These are phyloP conservation scores for Lindgomyces ingoldianus DNA, from an alignment of 495 filamentous ascomycete genomes.

Conservation along the genomic window DNA sequence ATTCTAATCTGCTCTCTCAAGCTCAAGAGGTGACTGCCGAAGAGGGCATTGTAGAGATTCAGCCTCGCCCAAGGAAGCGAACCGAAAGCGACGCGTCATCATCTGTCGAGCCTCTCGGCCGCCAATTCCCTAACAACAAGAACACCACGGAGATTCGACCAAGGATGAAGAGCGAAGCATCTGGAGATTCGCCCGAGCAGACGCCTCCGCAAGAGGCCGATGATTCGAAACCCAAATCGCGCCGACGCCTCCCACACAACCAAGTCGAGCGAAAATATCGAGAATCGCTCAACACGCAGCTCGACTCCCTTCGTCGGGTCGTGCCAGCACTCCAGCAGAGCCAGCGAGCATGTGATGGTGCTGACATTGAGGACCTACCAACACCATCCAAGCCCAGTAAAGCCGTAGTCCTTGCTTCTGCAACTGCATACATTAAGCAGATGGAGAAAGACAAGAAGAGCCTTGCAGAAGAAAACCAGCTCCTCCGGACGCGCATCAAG, in stretches of 20 bases:
- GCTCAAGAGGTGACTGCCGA: slow-evolving; percentile 23
- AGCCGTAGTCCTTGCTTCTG: slow-evolving; percentile 38
- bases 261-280: slow-evolving; percentile 43
- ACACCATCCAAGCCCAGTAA: slow-evolving; percentile 39
- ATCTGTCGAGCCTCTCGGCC: slow-evolving; percentile 27
- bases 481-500: slow-evolving; percentile 32
- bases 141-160: slow-evolving; percentile 6
- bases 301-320: slow-evolving; percentile 38
- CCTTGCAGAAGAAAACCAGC: slow-evolving; percentile 33
- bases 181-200: slow-evolving; percentile 20
- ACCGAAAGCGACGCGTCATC: slow-evolving; percentile 31
- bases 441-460: slow-evolving; percentile 38
- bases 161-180: slow-evolving; percentile 21
- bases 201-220: neutral
- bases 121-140: slow-evolving; percentile 22
- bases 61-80: slow-evolving; percentile 33
- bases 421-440: slow-evolving; percentile 42
- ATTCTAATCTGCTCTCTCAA: slow-evolving; percentile 1
- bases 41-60: slow-evolving; percentile 37
- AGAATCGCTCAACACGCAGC: slow-evolving; percentile 39
- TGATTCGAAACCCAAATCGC: slow-evolving; percentile 26
- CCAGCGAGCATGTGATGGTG: slow-evolving; percentile 18
- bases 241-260: slow-evolving; percentile 40
- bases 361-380: slow-evolving; percentile 39
- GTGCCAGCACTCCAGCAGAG: slow-evolving; percentile 38